Evolutionary conservation across 2,329 filamentous ascomycete genomes (phyloP).

Genomic region (Beauveria rudraprayagi): DNA sequence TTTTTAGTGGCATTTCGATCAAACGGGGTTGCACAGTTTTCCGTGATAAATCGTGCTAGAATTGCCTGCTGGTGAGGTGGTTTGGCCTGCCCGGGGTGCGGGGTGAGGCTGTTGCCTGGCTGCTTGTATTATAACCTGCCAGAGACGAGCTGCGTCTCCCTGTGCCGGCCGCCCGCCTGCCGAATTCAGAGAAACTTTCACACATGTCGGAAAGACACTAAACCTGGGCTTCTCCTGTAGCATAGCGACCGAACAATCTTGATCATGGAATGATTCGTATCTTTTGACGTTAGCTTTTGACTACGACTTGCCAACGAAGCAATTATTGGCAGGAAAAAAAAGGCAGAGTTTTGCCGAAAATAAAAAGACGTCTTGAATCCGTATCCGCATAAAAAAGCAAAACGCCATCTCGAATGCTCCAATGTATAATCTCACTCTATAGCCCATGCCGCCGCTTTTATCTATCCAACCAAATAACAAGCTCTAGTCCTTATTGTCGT

Average conservation of each 20-base stretch:
- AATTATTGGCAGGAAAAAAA: no score
- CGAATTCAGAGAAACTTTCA: neutral
- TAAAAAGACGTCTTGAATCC: neutral
- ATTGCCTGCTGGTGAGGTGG: neutral
- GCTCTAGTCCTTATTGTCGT: slow-evolving; percentile 15
- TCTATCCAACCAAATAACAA: slow-evolving; percentile 19
- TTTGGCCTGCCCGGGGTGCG: neutral
- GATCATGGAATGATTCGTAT: no score
- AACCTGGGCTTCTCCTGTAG: neutral
- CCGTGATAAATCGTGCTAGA: neutral
- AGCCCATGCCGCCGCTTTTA: slow-evolving; percentile 1
- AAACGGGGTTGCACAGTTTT: slow-evolving; percentile 9
- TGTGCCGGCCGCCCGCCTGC: neutral
- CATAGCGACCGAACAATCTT: neutral
- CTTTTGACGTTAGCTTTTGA: no score
- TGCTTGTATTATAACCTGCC: neutral
- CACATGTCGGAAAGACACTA: neutral
- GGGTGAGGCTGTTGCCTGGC: neutral
- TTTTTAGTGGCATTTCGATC: slow-evolving; percentile 15
- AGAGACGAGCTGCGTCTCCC: neutral
- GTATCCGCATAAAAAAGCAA: slow-evolving; percentile 12
- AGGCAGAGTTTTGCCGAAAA: no score
- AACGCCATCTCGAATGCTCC: slow-evolving; percentile 17
- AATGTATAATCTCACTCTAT: neutral
- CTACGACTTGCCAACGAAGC: no score